Evolutionary conservation across 768 basidiomycete genomes (phyloP).

Genomic region (Crassisporium funariophilum): DNA sequence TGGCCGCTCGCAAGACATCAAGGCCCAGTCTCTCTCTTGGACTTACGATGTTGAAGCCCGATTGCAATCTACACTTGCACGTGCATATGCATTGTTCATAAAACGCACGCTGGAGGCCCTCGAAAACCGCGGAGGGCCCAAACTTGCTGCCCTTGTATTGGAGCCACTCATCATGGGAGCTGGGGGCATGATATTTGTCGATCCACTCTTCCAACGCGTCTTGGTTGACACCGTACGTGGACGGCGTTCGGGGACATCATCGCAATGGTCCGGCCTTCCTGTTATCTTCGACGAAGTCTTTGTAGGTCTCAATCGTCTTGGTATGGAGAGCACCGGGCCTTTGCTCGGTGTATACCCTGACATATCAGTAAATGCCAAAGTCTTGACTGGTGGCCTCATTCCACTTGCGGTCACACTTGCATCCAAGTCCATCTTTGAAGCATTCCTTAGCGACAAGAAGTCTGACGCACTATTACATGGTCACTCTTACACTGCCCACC

Average conservation of each 20-base stretch:
- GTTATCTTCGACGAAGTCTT: constrained; percentile 98
- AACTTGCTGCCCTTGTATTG: constrained; percentile 76
- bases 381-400: constrained; percentile 89
- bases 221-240: constrained; percentile 80
- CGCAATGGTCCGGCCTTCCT: constrained; percentile 70
- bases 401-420: constrained; percentile 88
- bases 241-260: constrained; percentile 30
- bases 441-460: constrained; percentile 77
- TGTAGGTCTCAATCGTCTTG: constrained; percentile 87
- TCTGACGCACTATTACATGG: constrained; percentile 90
- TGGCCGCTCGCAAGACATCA: constrained; percentile 26
- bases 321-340: constrained; percentile 62
- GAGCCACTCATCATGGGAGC: constrained; percentile 95
- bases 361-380: constrained; percentile 90
- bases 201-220: constrained; percentile 92
- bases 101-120: constrained; percentile 50
- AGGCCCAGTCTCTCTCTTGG: constrained; percentile 51
- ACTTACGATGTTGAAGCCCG: constrained; percentile 75
- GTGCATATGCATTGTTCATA: constrained; percentile 64
- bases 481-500: constrained; percentile 94
- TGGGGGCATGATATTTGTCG: constrained; percentile 96
- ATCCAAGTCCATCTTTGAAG: constrained; percentile 73
- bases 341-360: constrained; percentile 80
- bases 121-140: constrained; percentile 39
- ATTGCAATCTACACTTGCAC: constrained; percentile 60